These are phyloP conservation scores for Aspergillus jensenii DNA, from an alignment of 2,329 filamentous ascomycete genomes.

Conservation along the genomic window DNA sequence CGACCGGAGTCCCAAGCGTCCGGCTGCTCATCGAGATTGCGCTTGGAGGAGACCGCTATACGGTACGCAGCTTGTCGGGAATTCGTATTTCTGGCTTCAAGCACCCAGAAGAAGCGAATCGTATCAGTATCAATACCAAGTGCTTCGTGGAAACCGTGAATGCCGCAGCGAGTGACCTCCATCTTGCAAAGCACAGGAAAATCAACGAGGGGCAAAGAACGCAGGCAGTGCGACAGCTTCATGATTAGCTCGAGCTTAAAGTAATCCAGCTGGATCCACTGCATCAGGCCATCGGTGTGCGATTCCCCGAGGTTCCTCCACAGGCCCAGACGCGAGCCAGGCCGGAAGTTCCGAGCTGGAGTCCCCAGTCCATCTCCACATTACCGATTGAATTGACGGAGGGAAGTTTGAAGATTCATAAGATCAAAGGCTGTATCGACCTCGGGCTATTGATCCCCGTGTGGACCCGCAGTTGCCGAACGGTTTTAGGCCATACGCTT, in stretches of 20 bases:
- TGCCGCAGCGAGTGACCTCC: slow-evolving; percentile 21
- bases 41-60: slow-evolving; percentile 10
- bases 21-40: neutral
- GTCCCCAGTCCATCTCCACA: neutral
- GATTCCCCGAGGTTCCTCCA: neutral
- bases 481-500: neutral
- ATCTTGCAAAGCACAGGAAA: neutral
- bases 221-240: neutral
- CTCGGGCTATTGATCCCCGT: neutral
- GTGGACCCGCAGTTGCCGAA: neutral
- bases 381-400: neutral
- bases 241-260: neutral
- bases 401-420: neutral
- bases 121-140: slow-evolving; percentile 23
- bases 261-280: neutral
- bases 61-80: slow-evolving; percentile 19
- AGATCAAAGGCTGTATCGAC: neutral
- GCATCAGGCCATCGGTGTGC: neutral
- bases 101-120: slow-evolving; percentile 23
- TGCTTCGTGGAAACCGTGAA: slow-evolving; percentile 26
- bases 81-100: slow-evolving; percentile 8
- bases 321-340: neutral
- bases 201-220: neutral
- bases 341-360: neutral
- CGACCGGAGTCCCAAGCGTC: slow-evolving; percentile 21